phyloP scores from a whole-genome alignment of 192 early-diverging fungal species.

The Coemansia umbellata region DNA sequence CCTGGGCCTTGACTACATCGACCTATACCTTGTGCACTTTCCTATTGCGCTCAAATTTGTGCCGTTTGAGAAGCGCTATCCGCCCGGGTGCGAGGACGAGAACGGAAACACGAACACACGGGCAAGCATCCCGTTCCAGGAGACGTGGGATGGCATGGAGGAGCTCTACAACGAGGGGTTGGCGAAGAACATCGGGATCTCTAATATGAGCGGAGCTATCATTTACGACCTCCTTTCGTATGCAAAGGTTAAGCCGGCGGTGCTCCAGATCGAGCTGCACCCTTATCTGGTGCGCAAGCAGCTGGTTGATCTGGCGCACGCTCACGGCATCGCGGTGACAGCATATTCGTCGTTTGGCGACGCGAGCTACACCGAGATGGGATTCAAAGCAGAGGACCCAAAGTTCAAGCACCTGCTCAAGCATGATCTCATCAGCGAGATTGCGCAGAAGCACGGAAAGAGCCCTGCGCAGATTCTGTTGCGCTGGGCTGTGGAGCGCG shows the following conservation, averaged over 20 bases:
- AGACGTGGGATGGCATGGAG: conserved; percentile 60
- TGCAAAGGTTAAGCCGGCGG: conserved; percentile 59
- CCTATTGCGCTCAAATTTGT: conserved; percentile 57
- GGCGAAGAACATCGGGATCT: conserved; percentile 65
- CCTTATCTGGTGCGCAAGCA: conserved; percentile 58
- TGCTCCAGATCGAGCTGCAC: conserved; percentile 84
- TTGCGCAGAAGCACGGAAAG: conserved; percentile 62
- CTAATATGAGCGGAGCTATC: conserved; percentile 59
- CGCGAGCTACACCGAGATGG: conserved; percentile 17
- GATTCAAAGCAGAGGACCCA: conserved; percentile 1
- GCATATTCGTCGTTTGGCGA: conserved; percentile 84
- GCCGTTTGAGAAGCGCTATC: conserved; percentile 21
- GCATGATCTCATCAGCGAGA: conserved; percentile 46
- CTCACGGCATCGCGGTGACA: conserved; percentile 67
- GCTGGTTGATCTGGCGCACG: conserved; percentile 62
- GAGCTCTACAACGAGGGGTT: conserved; percentile 37
- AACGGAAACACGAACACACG: conserved; percentile 11
- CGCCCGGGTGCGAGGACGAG: conserved; percentile 18
- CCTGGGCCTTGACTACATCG: conserved; percentile 69
- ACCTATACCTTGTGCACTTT: conserved; percentile 78
- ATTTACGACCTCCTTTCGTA: conserved; percentile 55
- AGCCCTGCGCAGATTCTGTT: conserved; percentile 67
- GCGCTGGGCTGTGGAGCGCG: conserved; percentile 69
- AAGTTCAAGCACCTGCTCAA: conserved; percentile 14
- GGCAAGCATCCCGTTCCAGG: conserved; percentile 36